These are phyloP conservation scores for Ophiostoma tasmaniense DNA, from an alignment of 2,329 filamentous ascomycete species.

Conservation along the genomic window DNA sequence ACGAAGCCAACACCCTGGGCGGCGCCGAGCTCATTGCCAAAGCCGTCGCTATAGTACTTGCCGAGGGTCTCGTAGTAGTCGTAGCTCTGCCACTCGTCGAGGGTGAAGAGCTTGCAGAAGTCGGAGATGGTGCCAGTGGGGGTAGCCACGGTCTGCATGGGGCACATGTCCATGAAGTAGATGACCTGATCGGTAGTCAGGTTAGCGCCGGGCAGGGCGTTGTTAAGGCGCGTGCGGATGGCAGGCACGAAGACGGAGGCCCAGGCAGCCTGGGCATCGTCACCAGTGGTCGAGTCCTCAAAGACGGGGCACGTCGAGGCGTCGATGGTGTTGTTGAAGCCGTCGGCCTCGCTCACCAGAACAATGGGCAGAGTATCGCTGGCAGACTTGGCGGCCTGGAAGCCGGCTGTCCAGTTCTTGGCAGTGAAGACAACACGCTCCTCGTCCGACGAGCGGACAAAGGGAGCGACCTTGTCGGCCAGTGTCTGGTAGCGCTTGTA, in stretches of 20 bases:
- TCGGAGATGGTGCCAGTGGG: constrained; percentile 39
- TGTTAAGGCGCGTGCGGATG: constrained; percentile 62
- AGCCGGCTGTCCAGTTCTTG: constrained; percentile 66
- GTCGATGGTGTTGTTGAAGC: constrained; percentile 72
- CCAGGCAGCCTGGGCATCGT: constrained; percentile 49
- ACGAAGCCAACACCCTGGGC: constrained; percentile 82
- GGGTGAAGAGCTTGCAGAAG: constrained; percentile 70
- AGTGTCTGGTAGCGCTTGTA: constrained; percentile 63
- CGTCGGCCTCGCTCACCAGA: constrained; percentile 57
- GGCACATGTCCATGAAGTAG: constrained; percentile 79
- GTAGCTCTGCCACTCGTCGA: constrained; percentile 66
- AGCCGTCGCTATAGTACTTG: constrained; percentile 77
- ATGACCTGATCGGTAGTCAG: constrained; percentile 55
- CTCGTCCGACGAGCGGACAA: constrained; percentile 37
- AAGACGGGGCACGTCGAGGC: constrained; percentile 62
- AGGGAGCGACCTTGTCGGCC: constrained; percentile 39
- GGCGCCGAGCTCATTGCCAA: constrained; percentile 68
- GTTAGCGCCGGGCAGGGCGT: constrained; percentile 57
- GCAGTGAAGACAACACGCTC: constrained; percentile 48
- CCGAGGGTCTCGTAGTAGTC: constrained; percentile 71
- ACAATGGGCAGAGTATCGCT: constrained; percentile 36
- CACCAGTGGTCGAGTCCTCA: constrained; percentile 45
- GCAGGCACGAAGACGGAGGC: constrained; percentile 53
- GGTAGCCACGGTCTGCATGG: constrained; percentile 65
- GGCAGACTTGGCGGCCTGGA: constrained; percentile 45